Conservation (phyloP, 805 yeast genomes). For the Ogataea corticis region DNA sequence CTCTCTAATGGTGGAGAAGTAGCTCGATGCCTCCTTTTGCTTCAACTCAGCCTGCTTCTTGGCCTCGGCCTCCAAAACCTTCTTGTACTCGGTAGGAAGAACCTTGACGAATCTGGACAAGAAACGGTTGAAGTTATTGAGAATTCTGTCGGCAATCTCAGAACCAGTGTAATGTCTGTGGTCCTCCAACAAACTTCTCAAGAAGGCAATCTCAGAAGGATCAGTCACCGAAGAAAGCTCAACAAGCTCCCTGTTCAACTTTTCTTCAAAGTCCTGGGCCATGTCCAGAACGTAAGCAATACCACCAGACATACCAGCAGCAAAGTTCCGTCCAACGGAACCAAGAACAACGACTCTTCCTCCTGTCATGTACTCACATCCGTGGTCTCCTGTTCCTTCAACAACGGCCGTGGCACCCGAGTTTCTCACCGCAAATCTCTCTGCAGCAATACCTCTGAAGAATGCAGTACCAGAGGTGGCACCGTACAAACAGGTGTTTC, state of each 20-base stretch:
- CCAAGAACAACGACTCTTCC: conserved; percentile 96
- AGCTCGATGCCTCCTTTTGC: conserved; percentile 63
- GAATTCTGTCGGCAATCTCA: conserved; percentile 79
- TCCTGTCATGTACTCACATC: conserved; percentile 99
- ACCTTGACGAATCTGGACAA: conserved; percentile 91
- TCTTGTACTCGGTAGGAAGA: conserved; percentile 87
- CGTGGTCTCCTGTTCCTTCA: conserved; percentile 98
- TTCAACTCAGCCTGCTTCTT: conserved; percentile 61
- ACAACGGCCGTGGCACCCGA: conserved; percentile 97
- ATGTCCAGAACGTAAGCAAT: conserved; percentile 94
- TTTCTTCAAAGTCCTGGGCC: conserved; percentile 85
- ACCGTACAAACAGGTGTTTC: conserved; percentile 97
- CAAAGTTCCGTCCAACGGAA: conserved; percentile 87
- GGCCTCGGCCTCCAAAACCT: conserved; percentile 79
- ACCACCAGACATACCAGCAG: conserved; percentile 99
- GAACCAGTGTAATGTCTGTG: conserved; percentile 95
- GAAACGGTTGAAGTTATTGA: conserved; percentile 84
- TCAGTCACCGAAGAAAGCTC: conserved; percentile 76
- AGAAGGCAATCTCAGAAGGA: conserved; percentile 90
- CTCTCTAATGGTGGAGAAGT: conserved; percentile 70
- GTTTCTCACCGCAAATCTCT: conserved; percentile 96
- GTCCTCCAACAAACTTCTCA: conserved; percentile 90
- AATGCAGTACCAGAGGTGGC: conserved; percentile 95
- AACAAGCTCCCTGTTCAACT: conserved; percentile 79
- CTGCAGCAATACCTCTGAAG: conserved; percentile 97